phyloP scores from a whole-genome alignment of 2,329 filamentous ascomycete species.

The Lachnellula subtilissima region DNA sequence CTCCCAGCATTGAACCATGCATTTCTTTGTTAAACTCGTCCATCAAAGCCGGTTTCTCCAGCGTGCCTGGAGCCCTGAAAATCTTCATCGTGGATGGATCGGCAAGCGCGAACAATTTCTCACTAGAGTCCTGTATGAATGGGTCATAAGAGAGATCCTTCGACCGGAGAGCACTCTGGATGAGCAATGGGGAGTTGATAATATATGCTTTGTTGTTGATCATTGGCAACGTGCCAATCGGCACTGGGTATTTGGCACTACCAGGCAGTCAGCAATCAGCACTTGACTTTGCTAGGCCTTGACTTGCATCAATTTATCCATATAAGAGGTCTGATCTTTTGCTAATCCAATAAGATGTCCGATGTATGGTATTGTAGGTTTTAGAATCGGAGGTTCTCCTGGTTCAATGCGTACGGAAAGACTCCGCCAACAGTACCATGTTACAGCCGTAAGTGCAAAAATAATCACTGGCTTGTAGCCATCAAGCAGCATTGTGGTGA shows the following conservation, averaged over 20 bases:
- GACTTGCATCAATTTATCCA: conserved; percentile 33
- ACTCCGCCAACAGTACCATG: conserved; percentile 7
- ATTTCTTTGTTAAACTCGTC: conserved; percentile 32
- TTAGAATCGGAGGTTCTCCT: conserved; percentile 40
- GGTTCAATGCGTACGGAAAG: conserved; percentile 20
- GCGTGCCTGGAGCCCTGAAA: conserved; percentile 22
- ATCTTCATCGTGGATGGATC: conserved; percentile 24
- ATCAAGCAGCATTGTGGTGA: conserved; percentile 2
- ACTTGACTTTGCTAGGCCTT: neutral
- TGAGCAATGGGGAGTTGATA: conserved; percentile 38
- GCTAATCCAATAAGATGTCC: conserved; percentile 43
- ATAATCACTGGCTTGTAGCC: conserved; percentile 17
- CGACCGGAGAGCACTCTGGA: conserved; percentile 36
- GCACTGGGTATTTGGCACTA: conserved; percentile 25
- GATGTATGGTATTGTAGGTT: conserved; percentile 38
- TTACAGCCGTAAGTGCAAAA: conserved; percentile 7
- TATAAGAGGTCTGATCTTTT: conserved; percentile 32
- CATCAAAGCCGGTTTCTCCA: conserved; percentile 26
- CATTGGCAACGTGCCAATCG: conserved; percentile 42
- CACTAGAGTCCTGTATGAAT: conserved; percentile 34
- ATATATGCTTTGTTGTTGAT: conserved; percentile 41
- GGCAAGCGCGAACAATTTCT: neutral
- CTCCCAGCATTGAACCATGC: conserved; percentile 31
- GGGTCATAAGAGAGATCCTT: conserved; percentile 40
- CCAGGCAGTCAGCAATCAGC: neutral